These are phyloP conservation scores for Bidens hawaiensis DNA, from an alignment of 140 eudicot species.

Conservation along the genomic window DNA sequence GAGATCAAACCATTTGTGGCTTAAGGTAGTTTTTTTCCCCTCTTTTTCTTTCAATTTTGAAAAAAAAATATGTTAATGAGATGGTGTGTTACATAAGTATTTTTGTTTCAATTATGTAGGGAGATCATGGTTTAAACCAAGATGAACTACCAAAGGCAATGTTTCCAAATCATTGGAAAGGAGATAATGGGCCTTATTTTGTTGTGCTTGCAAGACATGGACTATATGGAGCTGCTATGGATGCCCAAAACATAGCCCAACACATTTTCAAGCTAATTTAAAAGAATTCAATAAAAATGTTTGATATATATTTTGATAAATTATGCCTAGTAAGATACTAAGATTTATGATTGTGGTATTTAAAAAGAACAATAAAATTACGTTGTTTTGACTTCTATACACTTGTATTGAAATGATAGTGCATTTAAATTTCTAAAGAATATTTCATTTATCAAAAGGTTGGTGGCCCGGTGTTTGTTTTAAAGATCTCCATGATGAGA, in stretches of 20 bases:
- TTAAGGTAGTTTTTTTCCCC: slow-evolving; percentile 34
- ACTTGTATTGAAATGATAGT: no score
- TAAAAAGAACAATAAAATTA: no score
- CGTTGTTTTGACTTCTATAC: no score
- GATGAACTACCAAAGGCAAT: slow-evolving; percentile 65
- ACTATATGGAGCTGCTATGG: slow-evolving; percentile 55
- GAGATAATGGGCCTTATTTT: slow-evolving; percentile 73
- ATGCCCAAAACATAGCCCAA: slow-evolving; percentile 72
- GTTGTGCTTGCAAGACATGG: slow-evolving; percentile 77
- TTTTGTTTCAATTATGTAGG: slow-evolving; percentile 33
- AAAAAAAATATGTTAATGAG: no score
- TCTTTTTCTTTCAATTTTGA: no score
- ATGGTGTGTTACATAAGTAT: not conserved
- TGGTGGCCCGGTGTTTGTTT: no score
- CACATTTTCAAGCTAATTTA: slow-evolving; percentile 29
- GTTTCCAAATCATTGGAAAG: slow-evolving; percentile 89
- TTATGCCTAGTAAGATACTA: no score
- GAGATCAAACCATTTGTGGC: slow-evolving; percentile 64
- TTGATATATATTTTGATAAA: not conserved
- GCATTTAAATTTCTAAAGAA: no score
- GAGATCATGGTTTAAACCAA: slow-evolving; percentile 44
- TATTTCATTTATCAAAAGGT: no score
- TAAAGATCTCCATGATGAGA: no score
- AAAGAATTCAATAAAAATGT: slow-evolving; percentile 4
- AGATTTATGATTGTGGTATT: no score